Evolutionary conservation across 805 yeast genomes (phyloP), one percentile per base, ranked within the genome.

Genomic region (Lipomyces mesembrius): DNA sequence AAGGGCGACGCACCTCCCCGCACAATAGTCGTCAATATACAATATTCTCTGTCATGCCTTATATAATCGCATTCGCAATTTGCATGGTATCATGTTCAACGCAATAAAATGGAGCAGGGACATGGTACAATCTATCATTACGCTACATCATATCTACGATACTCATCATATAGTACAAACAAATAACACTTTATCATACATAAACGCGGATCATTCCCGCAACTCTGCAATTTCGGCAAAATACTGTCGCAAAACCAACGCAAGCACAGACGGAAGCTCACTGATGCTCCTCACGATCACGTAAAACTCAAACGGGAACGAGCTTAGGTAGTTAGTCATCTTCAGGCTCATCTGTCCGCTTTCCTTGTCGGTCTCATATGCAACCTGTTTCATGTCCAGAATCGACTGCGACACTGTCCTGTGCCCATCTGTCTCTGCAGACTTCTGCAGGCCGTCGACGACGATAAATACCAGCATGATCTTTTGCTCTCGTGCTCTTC

Each of bases 271-370:
- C 17, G 99, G 99, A 51, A 95, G 83, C 79, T 94, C 98, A 59
- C 84, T 84, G 72, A 96, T 90, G 75, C 94, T 87, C 73, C 90
- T 88, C 32, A 95, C 98, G 72, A 96, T 94, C 66, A 94, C 97
- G 76, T 94, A 95, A 77, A 90, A 95, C 76, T 95, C 98, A 79
- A 95, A 95, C 73, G 99, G 98, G 88, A 95, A 95, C 35, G 90
- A 85, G 73, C 94, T 97, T 77, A 95, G 83, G 75, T 95, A 95
- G 73, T 88, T 90, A 67, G 87, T 88, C 66, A 95, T 95, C 75
- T 88, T 84, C 70, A 96, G 80, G 57, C 85, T 84, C 86, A 87
- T 83, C 65, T 84, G 84, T 2, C 98, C 98, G 61, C 81, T 80
- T 14, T 79, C 82, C 22, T 43, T 43, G 51, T 76, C 82, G n/a